Evolutionary conservation across 73 alveolate species (phyloP), one percentile per base, ranked within the genome.

Genomic region (Effrenium voratum): DNA sequence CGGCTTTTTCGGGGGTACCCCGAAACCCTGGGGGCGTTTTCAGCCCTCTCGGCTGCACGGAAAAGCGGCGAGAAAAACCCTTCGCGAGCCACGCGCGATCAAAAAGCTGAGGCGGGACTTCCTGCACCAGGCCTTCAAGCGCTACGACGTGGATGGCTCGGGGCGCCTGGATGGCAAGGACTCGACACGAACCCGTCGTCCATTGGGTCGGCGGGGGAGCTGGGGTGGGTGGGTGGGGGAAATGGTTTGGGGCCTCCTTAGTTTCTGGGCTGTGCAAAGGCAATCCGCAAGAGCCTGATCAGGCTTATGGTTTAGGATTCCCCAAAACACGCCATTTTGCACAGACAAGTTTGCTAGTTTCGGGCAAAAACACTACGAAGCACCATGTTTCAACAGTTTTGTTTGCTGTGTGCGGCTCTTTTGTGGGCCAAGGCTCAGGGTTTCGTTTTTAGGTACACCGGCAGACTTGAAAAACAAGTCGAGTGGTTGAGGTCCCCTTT

Each of bases 151-250:
- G 24, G 95, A 87, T 63, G 68, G 95, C 45, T 87, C 95, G n/a
- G 95, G 95, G 41, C 52, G 95, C 3, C 76, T 87, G 79, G 95
- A 87, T 72, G 95, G 95, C 82, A 85, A 85, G 94, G 94, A 40
- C 46, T 1, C 49, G 63, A 22, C 75, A 36, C 19, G 63, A 52
- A 19, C 63, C 63, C 26, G 63, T 52, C 19, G 63, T 19, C 26
- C 26, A 8, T 19, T 52, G 63, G 26, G 26, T 52, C 19, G 63
- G 26, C 63, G 63, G 63, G 19, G 8, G 8, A 52, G 26, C 26
- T 8, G 63, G 19, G 63, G 19, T 52, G 63, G 63, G 19, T 8
- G 63, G 8, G 63, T 19, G 19, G 63, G 63, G 63, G 26, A 12
- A 52, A 52, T 12, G 63, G 26, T 12, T 8, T 12, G 19, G 8